Evolutionary conservation across 768 basidiomycete genomes (phyloP), one percentile per base, ranked within the genome.

Genomic region (Termitomyces sp.): DNA sequence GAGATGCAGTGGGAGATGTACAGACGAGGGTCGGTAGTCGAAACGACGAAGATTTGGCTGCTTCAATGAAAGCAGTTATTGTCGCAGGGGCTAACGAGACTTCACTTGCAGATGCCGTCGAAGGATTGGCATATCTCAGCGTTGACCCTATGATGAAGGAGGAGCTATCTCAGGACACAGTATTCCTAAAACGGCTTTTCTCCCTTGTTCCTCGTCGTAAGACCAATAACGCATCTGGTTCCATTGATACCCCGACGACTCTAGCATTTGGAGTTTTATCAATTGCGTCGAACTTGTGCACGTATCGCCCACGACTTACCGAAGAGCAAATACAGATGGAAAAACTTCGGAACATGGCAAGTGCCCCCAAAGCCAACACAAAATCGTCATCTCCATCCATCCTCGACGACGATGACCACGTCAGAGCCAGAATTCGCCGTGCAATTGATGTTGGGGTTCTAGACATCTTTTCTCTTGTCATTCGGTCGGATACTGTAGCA

Each of bases 61-160:
- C 73, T 56, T 74, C 81, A 58, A 81, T 94, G 80, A 86, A 84
- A 65, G 76, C 77, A 12, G 74, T 90, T 56, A 76, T 88, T 34
- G 65, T 82, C 53, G 72, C 76, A 38, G 71, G 69, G 43, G 72
- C 71, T 9, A 74, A 81, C 37, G 65, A 71, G 6, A 66, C 79
- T 25, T 80, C 83, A 12, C 66, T 84, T 15, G 74, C 79, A 8
- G 88, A 94, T 63, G 87, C 86, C 4, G 79, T 95, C 14, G 95
- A 97, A 75, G 93, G 89, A 0, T 76, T 97, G 54, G 91, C 90
- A n/a, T 90, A 95, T 72, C 83, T 94, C 60, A 91, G 86, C 60
- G 75, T 82, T 52, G 81, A 86, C 65, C 79, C 90, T 1, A 62
- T 71, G 2, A 79, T 89, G 60, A 90, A 92, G 69, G 86, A 90